Conservation (phyloP, 2,329 filamentous ascomycete species). For the Fusarium mangiferae region DNA sequence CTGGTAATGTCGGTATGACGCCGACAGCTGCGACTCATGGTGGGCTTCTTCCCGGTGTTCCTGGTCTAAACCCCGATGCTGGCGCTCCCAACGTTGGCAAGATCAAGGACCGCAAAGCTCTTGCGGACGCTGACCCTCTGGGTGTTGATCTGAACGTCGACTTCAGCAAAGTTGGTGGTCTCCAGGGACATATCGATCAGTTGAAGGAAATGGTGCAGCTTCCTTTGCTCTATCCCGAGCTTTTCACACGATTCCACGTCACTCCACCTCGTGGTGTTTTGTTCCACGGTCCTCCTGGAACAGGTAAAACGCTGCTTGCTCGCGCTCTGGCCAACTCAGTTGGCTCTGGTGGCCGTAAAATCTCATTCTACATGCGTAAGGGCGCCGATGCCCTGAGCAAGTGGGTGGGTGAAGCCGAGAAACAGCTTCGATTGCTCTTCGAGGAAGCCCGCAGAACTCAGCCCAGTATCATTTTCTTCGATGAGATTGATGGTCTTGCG, state of each 20-base stretch:
- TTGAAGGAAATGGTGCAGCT: constrained; percentile 99
- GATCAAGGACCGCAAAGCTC: constrained; percentile 89
- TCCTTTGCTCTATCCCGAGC: constrained; percentile 91
- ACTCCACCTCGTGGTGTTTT: constrained; percentile 94
- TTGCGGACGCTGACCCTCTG: constrained; percentile 93
- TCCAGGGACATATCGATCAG: constrained; percentile 94
- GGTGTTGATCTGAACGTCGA: constrained; percentile 93
- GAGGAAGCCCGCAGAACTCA: constrained; percentile 96
- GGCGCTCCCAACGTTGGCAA: constrained; percentile 86
- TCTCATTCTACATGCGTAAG: constrained; percentile 99
- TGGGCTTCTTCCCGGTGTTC: constrained; percentile 56
- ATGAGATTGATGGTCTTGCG: constrained; percentile 96
- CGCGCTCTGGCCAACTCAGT: constrained; percentile 92
- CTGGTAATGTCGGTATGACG: constrained; percentile 72
- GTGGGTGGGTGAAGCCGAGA: constrained; percentile 98
- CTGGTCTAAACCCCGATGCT: constrained; percentile 56
- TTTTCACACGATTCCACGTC: constrained; percentile 91
- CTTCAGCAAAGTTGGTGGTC: constrained; percentile 92
- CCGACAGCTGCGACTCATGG: constrained; percentile 63
- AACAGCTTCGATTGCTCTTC: constrained; percentile 91
- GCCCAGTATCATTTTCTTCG: constrained; percentile 99
- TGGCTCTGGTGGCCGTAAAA: constrained; percentile 88
- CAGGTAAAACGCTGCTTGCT: constrained; percentile 96
- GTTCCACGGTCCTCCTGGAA: constrained; percentile 96
- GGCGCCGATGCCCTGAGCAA: constrained; percentile 97